These are phyloP conservation scores for Barnettozyma siamensis DNA, from an alignment of 805 yeast species.

Conservation along the genomic window DNA sequence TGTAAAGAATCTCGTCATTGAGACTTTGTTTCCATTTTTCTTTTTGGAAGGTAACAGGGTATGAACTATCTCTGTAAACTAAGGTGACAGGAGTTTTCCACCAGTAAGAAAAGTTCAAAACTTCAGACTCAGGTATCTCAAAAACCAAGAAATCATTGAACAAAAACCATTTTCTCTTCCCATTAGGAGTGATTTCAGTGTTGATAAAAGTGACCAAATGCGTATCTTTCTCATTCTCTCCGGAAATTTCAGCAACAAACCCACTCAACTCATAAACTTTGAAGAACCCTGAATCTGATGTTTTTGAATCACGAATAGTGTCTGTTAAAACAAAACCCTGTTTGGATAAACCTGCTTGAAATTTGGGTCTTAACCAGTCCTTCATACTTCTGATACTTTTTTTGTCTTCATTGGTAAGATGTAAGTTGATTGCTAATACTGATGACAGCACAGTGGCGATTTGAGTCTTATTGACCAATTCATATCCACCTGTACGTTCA, in stretches of 20 bases:
- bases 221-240: slow-evolving; percentile 41
- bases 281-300: slow-evolving; percentile 14
- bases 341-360: slow-evolving; percentile 40
- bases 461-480: slow-evolving; percentile 47
- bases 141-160: slow-evolving; percentile 90
- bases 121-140: slow-evolving; percentile 71
- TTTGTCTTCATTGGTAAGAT: slow-evolving; percentile 50
- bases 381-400: slow-evolving; percentile 41
- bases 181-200: slow-evolving; percentile 30
- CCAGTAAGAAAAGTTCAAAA: slow-evolving; percentile 57
- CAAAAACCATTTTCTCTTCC: slow-evolving; percentile 56
- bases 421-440: slow-evolving; percentile 55
- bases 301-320: slow-evolving; percentile 4
- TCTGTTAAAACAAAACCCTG: slow-evolving; percentile 10
- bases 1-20: slow-evolving; percentile 60
- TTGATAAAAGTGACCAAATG: slow-evolving; percentile 57
- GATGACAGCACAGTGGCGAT: slow-evolving; percentile 56
- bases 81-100: slow-evolving; percentile 84
- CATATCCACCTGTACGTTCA: slow-evolving; percentile 45
- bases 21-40: slow-evolving; percentile 44
- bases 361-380: slow-evolving; percentile 59
- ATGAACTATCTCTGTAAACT: slow-evolving; percentile 49
- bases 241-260: slow-evolving; percentile 56
- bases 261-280: slow-evolving; percentile 59
- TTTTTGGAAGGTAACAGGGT: slow-evolving; percentile 40